Percentiles rank a stretch among this genome's conserved stretches.
These are phyloP conservation scores for Paramecium bursaria DNA, from an alignment of 73 alveolate genomes.

Conservation along the genomic window DNA sequence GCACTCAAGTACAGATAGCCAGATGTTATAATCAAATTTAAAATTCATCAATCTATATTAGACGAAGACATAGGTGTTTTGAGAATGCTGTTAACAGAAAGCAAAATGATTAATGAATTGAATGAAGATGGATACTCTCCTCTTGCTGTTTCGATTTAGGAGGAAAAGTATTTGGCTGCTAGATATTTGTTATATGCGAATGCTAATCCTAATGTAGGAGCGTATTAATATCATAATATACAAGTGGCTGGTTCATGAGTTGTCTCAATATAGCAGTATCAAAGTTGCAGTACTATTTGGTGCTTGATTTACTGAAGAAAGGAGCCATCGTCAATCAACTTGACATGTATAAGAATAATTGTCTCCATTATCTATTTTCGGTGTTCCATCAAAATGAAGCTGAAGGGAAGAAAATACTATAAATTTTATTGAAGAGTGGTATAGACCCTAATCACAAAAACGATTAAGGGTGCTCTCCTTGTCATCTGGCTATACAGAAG, in stretches of 20 bases:
- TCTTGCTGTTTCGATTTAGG: slow-evolving; percentile 37
- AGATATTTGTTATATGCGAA: slow-evolving; percentile 49
- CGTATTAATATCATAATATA: slow-evolving; percentile 8
- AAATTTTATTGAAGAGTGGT: slow-evolving; percentile 15
- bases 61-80: slow-evolving; percentile 56
- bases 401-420: slow-evolving; percentile 20
- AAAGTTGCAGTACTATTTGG: slow-evolving; percentile 44
- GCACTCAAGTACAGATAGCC: slow-evolving; percentile 15
- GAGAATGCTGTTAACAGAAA: slow-evolving; percentile 23
- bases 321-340: not conserved
- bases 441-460: slow-evolving; percentile 4
- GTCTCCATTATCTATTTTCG: slow-evolving; percentile 40
- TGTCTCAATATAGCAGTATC: slow-evolving; percentile 54
- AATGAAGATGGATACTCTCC: slow-evolving; percentile 47
- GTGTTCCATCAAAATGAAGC: slow-evolving; percentile 24
- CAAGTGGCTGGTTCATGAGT: slow-evolving; percentile 12
- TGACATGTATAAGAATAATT: slow-evolving; percentile 44
- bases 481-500: slow-evolving; percentile 27
- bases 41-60: slow-evolving; percentile 35
- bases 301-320: slow-evolving; percentile 22
- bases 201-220: slow-evolving; percentile 61
- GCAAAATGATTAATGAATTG: slow-evolving; percentile 20
- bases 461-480: slow-evolving; percentile 30
- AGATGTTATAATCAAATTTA: not conserved
- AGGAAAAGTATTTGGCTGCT: slow-evolving; percentile 58